Evolutionary conservation across 2,329 filamentous ascomycete species (phyloP).

Genomic region (Colletotrichum zoysiae): DNA sequence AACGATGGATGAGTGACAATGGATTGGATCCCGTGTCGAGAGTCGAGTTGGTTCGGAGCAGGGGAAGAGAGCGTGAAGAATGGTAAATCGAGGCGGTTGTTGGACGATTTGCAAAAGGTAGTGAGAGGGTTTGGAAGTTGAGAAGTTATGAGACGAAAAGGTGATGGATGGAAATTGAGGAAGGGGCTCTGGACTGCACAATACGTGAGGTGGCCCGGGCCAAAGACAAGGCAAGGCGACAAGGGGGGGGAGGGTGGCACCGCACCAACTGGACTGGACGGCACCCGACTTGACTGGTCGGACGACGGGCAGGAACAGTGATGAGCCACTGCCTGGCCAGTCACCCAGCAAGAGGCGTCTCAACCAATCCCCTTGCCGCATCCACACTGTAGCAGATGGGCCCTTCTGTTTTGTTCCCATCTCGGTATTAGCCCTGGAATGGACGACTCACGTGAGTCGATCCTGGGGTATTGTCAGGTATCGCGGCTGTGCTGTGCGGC

Average conservation of each 20-base stretch:
- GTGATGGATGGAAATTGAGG: constrained; percentile 49
- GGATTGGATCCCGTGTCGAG: constrained; percentile 32
- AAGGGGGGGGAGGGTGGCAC: constrained; percentile 18
- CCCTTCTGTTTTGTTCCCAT: constrained; percentile 34
- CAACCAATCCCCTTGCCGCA: constrained; percentile 38
- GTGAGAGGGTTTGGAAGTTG: constrained; percentile 49
- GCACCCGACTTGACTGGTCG: constrained; percentile 35
- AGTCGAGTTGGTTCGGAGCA: constrained; percentile 30
- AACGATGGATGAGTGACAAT: constrained; percentile 36
- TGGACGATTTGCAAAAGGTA: constrained; percentile 44
- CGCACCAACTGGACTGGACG: constrained; percentile 32
- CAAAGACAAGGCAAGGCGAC: constrained; percentile 41
- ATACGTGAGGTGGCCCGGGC: constrained; percentile 37
- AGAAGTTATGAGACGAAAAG: constrained; percentile 51
- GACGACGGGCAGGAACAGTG: constrained; percentile 29
- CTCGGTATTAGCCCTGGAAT: constrained; percentile 40
- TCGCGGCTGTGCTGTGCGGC: constrained; percentile 32
- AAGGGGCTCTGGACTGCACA: constrained; percentile 48
- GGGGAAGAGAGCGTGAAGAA: constrained; percentile 42
- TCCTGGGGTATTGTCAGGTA: constrained; percentile 18
- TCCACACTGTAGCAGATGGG: constrained; percentile 36
- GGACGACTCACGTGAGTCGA: constrained; percentile 38
- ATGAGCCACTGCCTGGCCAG: constrained; percentile 19
- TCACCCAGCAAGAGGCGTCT: constrained; percentile 13
- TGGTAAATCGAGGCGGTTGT: constrained; percentile 42